Evolutionary conservation across 1,139 yeast species (phyloP), one percentile per base, ranked within the genome.

Genomic region (Hanseniaspora sp.): DNA sequence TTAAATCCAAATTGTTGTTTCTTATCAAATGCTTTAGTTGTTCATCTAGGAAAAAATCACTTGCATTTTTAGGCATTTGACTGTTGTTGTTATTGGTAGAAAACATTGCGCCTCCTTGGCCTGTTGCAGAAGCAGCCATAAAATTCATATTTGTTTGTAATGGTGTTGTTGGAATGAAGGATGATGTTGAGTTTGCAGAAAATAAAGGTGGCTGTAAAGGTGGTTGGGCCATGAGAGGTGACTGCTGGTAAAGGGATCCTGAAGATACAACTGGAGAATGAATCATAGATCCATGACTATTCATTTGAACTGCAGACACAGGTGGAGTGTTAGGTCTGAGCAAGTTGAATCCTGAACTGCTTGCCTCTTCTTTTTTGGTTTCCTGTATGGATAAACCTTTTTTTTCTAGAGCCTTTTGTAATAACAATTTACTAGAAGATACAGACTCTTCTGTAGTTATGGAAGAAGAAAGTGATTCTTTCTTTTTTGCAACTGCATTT

Each of bases 1-100:
- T 71, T 2, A 92, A 78, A 8, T 95, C 95, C 64, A 85, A 95
- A 65, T 86, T 86, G 62, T 81, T 84, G 60, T 76, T 75, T 57
- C 82, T 85, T 48, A 92, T 72, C 8, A 75, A 71, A 63, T 86
- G 92, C 59, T 97, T 76, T 53, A 90, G 65, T 48, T 83, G 77
- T 61, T 79, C 79, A 4, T 88, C 79, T 17, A 90, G 77, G 65
- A 88, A 90, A 66, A 90, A 74, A 58, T 76, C 78, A 57, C 78
- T 42, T n/a, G 42, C 53, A 13, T 42, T 39, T 13, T 39, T 23
- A 17, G 11, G 11, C 8, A 9, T 18, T 17, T 17, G 42, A 7
- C 2, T 5, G 12, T 11, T 18, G 4, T 23, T 23, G 4, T 23
- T 23, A 23, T 23, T 23, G 23, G 23, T 23, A 9, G 42, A 18